A percentile compares a stretch with the other conserved stretches of the same genome.
Evolutionary conservation across 768 basidiomycete species (phyloP).

Genomic region (Suillus ampliporus): DNA sequence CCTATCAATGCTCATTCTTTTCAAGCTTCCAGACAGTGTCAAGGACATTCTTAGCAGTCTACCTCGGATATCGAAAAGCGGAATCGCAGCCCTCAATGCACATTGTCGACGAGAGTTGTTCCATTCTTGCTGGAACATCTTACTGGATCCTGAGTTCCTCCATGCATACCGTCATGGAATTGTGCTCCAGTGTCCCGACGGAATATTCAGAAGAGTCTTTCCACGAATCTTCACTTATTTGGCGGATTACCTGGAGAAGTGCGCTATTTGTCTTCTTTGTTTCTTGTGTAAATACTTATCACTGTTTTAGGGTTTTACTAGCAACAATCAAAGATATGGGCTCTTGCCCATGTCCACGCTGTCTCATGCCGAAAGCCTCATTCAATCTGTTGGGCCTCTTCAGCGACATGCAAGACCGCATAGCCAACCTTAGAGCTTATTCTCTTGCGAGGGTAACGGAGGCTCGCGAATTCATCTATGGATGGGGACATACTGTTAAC

Average conservation of each 20-base stretch:
- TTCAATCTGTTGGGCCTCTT: slow-evolving; percentile 21
- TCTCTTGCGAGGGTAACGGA: neutral
- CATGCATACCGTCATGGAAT: slow-evolving; percentile 29
- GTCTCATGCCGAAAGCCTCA: slow-evolving; percentile 15
- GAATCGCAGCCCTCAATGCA: slow-evolving; percentile 5
- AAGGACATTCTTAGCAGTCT: slow-evolving; percentile 15
- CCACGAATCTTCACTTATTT: slow-evolving; percentile 30
- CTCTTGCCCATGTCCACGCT: slow-evolving; percentile 28
- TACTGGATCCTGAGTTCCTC: slow-evolving; percentile 31
- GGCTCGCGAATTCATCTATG: slow-evolving; percentile 15
- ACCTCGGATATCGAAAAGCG: neutral
- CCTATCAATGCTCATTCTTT: neutral
- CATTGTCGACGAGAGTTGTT: slow-evolving; percentile 28
- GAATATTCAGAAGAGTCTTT: slow-evolving; percentile 21
- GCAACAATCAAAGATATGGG: slow-evolving; percentile 26
- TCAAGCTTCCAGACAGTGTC: slow-evolving; percentile 22
- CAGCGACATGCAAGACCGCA: slow-evolving; percentile 14
- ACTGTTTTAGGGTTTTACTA: slow-evolving; percentile 22
- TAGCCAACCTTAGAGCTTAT: neutral
- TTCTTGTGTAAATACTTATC: slow-evolving; percentile 18
- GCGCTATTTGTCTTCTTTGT: slow-evolving; percentile 13
- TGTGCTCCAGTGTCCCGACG: slow-evolving; percentile 26
- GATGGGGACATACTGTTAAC: slow-evolving; percentile 19
- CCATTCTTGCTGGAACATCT: slow-evolving; percentile 26
- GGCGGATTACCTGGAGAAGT: slow-evolving; percentile 42